A percentile compares a stretch with the other conserved stretches of the same genome.
phyloP scores from a whole-genome alignment of 139 green algal species.

The Micractinium conductrix region DNA sequence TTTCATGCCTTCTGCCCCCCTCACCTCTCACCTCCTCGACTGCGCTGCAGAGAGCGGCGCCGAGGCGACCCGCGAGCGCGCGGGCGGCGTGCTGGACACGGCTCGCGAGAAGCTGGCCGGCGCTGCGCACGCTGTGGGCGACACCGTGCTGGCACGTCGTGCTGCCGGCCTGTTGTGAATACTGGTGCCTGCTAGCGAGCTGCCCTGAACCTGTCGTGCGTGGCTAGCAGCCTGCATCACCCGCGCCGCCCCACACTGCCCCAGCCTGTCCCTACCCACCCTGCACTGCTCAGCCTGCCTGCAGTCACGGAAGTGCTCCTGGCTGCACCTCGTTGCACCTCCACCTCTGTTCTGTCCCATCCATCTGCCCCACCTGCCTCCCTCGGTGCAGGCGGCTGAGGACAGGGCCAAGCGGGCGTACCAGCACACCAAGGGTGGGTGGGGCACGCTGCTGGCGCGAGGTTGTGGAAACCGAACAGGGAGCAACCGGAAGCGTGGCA shows the following conservation, averaged over 20 bases:
- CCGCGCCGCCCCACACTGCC: too few relatives aligned
- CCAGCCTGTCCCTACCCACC: too few relatives aligned
- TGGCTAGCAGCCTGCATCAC: too few relatives aligned
- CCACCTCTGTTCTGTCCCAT: not conserved
- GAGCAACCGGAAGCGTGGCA: too few relatives aligned
- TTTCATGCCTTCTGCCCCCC: not conserved
- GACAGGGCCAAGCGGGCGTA: conserved; percentile 15
- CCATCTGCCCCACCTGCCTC: not conserved
- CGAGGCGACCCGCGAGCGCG: not conserved
- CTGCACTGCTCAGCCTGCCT: too few relatives aligned
- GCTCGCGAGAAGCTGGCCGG: not conserved
- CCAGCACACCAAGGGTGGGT: conserved; percentile 30
- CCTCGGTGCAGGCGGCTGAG: conserved; percentile 9
- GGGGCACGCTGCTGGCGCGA: too few relatives aligned
- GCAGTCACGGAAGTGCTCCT: too few relatives aligned
- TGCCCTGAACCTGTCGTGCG: too few relatives aligned
- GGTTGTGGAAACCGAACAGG: too few relatives aligned
- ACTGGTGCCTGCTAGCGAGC: too few relatives aligned
- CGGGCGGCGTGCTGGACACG: not conserved
- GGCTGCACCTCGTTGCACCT: too few relatives aligned
- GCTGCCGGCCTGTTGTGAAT: too few relatives aligned
- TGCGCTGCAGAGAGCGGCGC: not conserved
- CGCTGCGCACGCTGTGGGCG: conserved; percentile 5
- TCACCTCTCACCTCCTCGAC: not conserved
- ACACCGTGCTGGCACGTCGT: not conserved